phyloP scores from a whole-genome alignment of 345 rosid genomes.

The Syzygium aromaticum region DNA sequence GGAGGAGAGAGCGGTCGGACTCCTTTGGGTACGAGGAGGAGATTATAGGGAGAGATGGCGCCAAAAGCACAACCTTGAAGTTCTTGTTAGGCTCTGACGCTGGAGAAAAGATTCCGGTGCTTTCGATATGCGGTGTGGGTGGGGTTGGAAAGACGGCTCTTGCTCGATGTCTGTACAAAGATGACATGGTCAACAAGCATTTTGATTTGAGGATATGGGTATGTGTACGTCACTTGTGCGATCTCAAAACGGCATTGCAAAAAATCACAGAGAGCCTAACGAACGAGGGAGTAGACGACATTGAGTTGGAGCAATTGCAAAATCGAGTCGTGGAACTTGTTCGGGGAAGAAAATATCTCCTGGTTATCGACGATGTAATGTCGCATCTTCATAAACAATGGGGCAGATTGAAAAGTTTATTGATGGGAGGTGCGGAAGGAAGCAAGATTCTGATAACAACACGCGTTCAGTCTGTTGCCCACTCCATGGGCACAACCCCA shows the following conservation, averaged over 20 bases:
- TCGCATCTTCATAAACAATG: not conserved
- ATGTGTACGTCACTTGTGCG: not conserved
- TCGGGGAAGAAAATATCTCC: no score
- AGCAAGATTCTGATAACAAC: constrained; percentile 1
- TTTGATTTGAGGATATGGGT: constrained; percentile 6
- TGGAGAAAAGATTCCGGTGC: not conserved
- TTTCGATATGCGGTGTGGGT: not conserved
- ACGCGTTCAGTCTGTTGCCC: not conserved
- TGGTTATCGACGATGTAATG: not conserved
- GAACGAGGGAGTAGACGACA: not conserved
- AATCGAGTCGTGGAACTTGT: no score
- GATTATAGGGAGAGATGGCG: not conserved
- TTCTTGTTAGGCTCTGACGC: not conserved
- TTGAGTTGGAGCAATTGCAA: not conserved
- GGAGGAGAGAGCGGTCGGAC: not conserved
- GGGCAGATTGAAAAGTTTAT: not conserved
- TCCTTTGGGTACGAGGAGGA: not conserved
- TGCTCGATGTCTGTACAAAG: not conserved
- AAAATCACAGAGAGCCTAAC: not conserved
- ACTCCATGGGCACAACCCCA: not conserved
- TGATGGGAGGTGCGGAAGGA: not conserved
- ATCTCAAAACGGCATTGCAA: not conserved
- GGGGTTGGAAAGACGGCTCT: constrained; percentile 6
- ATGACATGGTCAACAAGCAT: not conserved
- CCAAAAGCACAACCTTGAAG: not conserved